These are phyloP conservation scores for Ceratocystis variospora DNA, from an alignment of 2,329 filamentous ascomycete genomes.

Conservation along the genomic window DNA sequence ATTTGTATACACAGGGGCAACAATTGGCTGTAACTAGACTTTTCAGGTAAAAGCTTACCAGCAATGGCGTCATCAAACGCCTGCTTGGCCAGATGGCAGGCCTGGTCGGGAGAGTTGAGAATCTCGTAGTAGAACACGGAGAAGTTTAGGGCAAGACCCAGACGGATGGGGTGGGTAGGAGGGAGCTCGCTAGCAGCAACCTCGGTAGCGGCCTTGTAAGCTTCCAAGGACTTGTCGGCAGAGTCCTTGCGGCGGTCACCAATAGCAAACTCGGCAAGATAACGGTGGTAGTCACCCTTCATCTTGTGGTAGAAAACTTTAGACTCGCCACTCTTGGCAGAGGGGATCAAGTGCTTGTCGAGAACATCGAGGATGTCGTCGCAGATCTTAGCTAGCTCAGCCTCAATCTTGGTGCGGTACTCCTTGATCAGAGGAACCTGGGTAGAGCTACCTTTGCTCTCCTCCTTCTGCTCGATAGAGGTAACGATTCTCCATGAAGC, in stretches of 20 bases:
- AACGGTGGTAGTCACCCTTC: conserved; percentile 99
- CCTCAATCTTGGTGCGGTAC: conserved; percentile 97
- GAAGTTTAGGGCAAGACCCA: conserved; percentile 96
- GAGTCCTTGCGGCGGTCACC: conserved; percentile 92
- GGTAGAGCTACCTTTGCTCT: conserved; percentile 91
- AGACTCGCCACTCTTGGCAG: conserved; percentile 87
- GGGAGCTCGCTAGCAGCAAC: conserved; percentile 96
- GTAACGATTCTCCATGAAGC: conserved; percentile 97
- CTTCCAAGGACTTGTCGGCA: conserved; percentile 86
- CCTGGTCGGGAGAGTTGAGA: conserved; percentile 93
- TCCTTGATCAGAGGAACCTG: conserved; percentile 91
- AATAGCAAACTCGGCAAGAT: conserved; percentile 91
- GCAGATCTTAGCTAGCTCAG: conserved; percentile 92
- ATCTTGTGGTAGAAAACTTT: conserved; percentile 99
- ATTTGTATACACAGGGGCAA: background rate
- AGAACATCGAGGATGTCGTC: conserved; percentile 93
- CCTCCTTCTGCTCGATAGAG: conserved; percentile 98
- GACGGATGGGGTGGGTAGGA: conserved; percentile 93
- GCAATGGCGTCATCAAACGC: conserved; percentile 98
- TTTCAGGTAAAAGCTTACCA: conserved; percentile 28
- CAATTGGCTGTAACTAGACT: background rate
- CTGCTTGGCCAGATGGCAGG: conserved; percentile 97
- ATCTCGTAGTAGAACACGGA: conserved; percentile 99
- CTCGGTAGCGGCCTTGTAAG: conserved; percentile 94
- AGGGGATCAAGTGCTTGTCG: conserved; percentile 85